Base-by-base conservation (phyloP, 805 yeast genomes). In the Candida montana region DNA sequence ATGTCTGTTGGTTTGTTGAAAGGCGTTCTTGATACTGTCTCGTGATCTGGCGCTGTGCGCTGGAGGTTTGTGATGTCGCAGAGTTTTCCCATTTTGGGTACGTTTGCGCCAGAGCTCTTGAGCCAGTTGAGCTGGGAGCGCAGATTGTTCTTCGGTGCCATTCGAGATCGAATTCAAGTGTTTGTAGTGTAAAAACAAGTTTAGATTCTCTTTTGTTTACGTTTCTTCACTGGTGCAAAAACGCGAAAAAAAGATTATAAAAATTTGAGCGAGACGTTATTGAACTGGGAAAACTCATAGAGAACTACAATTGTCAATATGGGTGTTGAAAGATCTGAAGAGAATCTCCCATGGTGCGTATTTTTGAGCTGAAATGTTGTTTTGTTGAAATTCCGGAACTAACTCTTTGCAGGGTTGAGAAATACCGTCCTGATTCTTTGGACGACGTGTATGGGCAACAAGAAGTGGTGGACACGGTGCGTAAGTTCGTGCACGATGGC, bases 381-480 rank as follows among this genome's bases (percentile, higher is more conserved):
- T 33, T 15, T n/a, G n/a, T 3, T 8, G 19, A 21, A 18, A 16
- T 17, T 16, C 20, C 33, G 12, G 16, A 7, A 35, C 46, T 39
- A 39, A 35, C 45, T 26, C 18, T 16, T 15, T 18, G 18, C 19
- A 54, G 90, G 99, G 95, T 93, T 35, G 99, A 93, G 61, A 93
- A 93, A 61, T 93, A 91, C 62, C 80, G 99, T 49, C 99, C 99
- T 0, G 67, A 69, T 27, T 71, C 81, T 2, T 67, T 93, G 39
- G 88, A 85, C 47, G 96, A 93, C 35, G 91, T 93, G 9, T 80
- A 87, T 54, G 99, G 99, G 5, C 98, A 93, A 58, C 77, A 77
- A 37, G 93, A 84, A 37, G 87, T 89, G 24, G 87, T 93, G 7
- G 74, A 75, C 27, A 91, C 97, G 2, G 86, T 93, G 15, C 75